Evolutionary conservation across 2,329 filamentous ascomycete genomes (phyloP).

Genomic region (Monilinia polystroma): DNA sequence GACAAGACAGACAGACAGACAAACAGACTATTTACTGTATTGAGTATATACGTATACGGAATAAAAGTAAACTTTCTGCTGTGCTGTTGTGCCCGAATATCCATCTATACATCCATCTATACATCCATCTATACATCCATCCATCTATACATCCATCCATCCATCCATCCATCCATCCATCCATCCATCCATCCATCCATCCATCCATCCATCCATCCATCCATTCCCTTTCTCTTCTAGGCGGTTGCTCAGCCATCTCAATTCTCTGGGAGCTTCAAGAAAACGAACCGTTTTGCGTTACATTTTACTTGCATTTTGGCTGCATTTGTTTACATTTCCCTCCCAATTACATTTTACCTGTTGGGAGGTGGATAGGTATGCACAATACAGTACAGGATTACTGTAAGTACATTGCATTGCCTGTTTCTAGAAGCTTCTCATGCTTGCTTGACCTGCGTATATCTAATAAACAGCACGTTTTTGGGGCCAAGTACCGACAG

Average conservation of each 20-base stretch:
- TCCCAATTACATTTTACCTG: too few species aligned
- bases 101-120: too few species aligned
- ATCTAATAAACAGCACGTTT: not conserved
- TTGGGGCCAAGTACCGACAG: not conserved
- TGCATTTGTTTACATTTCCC: not conserved
- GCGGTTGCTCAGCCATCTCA: slow-evolving; percentile 12
- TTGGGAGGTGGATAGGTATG: too few species aligned
- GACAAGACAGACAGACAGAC: too few species aligned
- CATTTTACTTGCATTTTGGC: not conserved
- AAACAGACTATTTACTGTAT: too few species aligned
- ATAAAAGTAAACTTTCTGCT: not conserved
- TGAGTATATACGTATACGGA: not conserved
- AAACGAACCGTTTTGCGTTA: too few species aligned
- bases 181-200: too few species aligned
- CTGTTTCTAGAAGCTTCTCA: slow-evolving; percentile 8
- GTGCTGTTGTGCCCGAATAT: slow-evolving; percentile 12
- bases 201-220: not conserved
- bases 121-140: too few species aligned
- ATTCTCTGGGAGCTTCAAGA: not conserved
- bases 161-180: too few species aligned
- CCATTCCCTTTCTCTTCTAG: not conserved
- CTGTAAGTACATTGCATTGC: not conserved
- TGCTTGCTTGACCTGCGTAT: too few species aligned
- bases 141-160: too few species aligned
- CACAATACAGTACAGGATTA: too few species aligned